These are phyloP conservation scores for Serpula lacrymans DNA, from an alignment of 768 basidiomycete species.

Conservation along the genomic window DNA sequence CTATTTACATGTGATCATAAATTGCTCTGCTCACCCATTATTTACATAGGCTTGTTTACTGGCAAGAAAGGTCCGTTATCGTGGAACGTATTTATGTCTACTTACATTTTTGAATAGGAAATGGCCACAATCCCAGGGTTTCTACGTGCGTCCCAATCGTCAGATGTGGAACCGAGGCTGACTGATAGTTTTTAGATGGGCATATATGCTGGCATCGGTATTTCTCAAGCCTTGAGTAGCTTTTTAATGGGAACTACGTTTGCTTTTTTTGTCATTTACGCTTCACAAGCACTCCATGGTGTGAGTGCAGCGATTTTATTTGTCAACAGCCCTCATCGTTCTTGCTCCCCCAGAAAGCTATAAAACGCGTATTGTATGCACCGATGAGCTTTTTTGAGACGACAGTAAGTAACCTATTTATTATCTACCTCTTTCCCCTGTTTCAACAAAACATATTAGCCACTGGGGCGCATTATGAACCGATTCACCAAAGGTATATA, in stretches of 20 bases:
- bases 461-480: conserved; percentile 86
- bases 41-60: conserved; percentile 71
- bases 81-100: background rate
- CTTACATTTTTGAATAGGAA: conserved; percentile 32
- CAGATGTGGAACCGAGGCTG: background rate
- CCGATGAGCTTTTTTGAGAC: conserved; percentile 93
- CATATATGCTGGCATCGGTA: conserved; percentile 71
- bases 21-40: background rate
- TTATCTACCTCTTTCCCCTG: background rate
- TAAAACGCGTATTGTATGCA: conserved; percentile 72
- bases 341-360: conserved; percentile 45
- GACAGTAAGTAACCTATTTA: conserved; percentile 42
- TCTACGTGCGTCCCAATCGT: conserved; percentile 61
- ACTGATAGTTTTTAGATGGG: no score
- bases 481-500: conserved; percentile 74
- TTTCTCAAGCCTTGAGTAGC: conserved; percentile 61
- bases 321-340: background rate
- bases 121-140: conserved; percentile 57
- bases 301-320: conserved; percentile 31
- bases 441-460: conserved; percentile 34
- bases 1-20: no score
- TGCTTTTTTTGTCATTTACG: conserved; percentile 71
- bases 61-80: conserved; percentile 60
- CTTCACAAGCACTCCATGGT: conserved; percentile 66
- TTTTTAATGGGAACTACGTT: conserved; percentile 67